Base-by-base conservation (phyloP, 1,139 yeast species). In the Zygoascus sp. region DNA sequence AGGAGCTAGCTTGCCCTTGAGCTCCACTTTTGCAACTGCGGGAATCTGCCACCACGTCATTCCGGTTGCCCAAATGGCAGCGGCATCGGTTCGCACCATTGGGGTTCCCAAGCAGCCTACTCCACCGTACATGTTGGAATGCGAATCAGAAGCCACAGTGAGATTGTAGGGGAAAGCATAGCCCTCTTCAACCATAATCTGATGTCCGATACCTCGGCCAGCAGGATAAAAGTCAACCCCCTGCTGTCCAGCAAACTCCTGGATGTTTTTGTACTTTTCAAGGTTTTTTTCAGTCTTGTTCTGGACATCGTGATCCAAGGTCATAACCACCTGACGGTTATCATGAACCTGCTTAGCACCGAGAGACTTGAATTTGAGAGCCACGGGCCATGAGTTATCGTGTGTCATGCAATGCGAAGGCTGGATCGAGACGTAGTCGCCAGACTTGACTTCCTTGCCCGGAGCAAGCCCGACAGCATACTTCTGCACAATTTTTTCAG, bases 1-100 rank as follows among this genome's bases (percentile, higher is more conserved):
- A 48, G 76, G 70, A 17, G 94, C 96, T 50, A 92, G 76, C 55
- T 77, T 68, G 38, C 97, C 97, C 55, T 77, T 75, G 50, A 92
- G 75, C 66, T 87, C 95, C 10, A 92, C 97, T 62, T 82, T 81
- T 36, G 98, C 98, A 19, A 92, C 97, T 1, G 98, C 98, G 3
- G 99, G 99, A 50, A 92, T 87, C 78, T 94, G 98, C 98, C 98
- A 92, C 99, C 99, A 92, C 3, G 98, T 94, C 70, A 88, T 95
- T 39, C 97, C 97, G 0, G 98, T 92, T 13, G 98, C 97, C 99
- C 99, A 92, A 57, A 94, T 92, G 5, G 97, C 82, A 1, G 99
- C 98, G 17, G 97, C 98, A 67, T 92, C 99, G 0, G 99, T 94
- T 67, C 99, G 79, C 49, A 92, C 99, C 50, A 92, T 85, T 2